Base-by-base conservation (phyloP, 192 early-diverging fungal species). In the Gryganskiella cystojenkinii region DNA sequence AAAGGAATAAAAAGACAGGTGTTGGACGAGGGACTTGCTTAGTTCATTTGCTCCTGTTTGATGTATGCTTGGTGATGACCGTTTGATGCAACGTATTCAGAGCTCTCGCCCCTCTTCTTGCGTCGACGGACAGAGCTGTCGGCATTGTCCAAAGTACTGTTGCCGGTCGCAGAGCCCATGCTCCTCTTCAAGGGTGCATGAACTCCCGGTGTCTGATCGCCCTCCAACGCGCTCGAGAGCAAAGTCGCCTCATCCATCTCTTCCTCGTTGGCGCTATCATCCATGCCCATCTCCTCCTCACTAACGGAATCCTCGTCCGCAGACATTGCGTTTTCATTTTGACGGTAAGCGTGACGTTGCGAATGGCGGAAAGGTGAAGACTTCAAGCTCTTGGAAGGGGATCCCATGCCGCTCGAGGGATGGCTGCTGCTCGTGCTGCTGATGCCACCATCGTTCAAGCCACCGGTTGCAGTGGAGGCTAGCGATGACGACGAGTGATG, bases 181-280 rank as follows among this genome's bases (percentile, higher is more conserved):
- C 73, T 78, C 20, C 74, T 65, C 51, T 78, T 78, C 74, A 78
- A 57, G 19, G 74, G 74, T 35, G 60, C 74, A 54, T 78, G 74
- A 14, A 61, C 66, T 24, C 54, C 62, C 5, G 59, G 13, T 11
- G 56, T 24, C 22, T 45, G 57, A 17, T 44, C 31, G 0, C 20
- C 56, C 15, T 15, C 57, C 14, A 55, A 37, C 6, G 61, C 45
- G 33, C 53, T 25, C 15, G 58, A 35, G 2, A 60, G 62, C 27
- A 71, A 64, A 2, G 55, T 54, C 31, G 62, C 70, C 31, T 71
- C 70, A 7, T 71, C 70, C 37, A 34, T 67, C 31, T 28, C 66
- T 14, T 53, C 37, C n/a, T 67, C 67, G 31, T 67, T 66, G 30
- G 64, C 74, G 34, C 57, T 59, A 11, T 78, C 74, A 37, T 78